A percentile compares a stretch with the other conserved stretches of the same genome.
These are phyloP conservation scores for Malus hybrid DNA, from an alignment of 331 rosid species.

Conservation along the genomic window DNA sequence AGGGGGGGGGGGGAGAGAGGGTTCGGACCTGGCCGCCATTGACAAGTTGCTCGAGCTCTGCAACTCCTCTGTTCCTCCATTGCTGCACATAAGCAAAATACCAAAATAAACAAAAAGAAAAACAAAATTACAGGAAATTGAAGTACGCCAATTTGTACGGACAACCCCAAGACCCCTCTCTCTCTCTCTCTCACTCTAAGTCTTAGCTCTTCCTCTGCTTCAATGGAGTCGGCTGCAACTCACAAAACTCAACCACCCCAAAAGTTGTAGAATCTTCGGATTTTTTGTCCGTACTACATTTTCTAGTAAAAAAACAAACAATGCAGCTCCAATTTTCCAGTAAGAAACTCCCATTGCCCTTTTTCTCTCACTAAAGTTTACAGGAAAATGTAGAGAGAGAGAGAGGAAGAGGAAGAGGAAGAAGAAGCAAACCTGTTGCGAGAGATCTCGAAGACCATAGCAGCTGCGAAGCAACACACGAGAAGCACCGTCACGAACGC, in stretches of 20 bases:
- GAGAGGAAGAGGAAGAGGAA: neutral
- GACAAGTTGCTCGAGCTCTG: slow-evolving; percentile 59
- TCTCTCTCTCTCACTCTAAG: neutral
- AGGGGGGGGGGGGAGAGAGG: no score
- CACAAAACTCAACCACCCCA: neutral
- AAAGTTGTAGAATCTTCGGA: neutral
- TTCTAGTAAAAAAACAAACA: neutral
- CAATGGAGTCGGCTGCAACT: neutral
- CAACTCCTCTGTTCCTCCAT: slow-evolving; percentile 31
- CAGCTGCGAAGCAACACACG: slow-evolving; percentile 35
- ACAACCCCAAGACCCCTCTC: neutral
- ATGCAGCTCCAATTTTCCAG: neutral
- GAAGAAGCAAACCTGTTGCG: neutral
- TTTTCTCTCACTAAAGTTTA: neutral
- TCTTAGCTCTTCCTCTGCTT: neutral
- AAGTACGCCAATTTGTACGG: neutral
- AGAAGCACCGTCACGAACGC: slow-evolving; percentile 31
- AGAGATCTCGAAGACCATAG: neutral
- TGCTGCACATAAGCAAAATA: slow-evolving; percentile 16
- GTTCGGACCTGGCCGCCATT: slow-evolving; percentile 65
- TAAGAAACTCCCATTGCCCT: neutral
- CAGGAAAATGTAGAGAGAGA: neutral
- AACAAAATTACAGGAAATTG: neutral
- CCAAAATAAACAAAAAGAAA: neutral
- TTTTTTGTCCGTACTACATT: neutral